A percentile compares a stretch with the other conserved stretches of the same genome.
These are phyloP conservation scores for Periconia digitata DNA, from an alignment of 2,329 filamentous ascomycete species.

Conservation along the genomic window DNA sequence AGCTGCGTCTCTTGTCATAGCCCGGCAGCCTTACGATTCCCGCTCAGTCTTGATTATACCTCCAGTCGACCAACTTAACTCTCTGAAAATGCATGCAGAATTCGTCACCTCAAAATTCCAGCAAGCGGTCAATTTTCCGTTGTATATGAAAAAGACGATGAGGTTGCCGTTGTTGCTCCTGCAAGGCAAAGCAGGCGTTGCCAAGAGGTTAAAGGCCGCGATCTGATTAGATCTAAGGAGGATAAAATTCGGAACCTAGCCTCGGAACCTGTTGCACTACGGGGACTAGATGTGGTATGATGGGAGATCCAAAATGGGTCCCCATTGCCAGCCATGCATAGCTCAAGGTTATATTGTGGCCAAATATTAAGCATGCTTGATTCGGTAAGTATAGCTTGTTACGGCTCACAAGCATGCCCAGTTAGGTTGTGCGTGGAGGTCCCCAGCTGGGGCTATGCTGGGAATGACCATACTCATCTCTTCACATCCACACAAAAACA, in stretches of 20 bases:
- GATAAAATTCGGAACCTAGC: slow-evolving; percentile 1
- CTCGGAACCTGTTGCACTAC: slow-evolving; percentile 1
- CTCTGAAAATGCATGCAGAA: neutral
- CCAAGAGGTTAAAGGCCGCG: slow-evolving; percentile 4
- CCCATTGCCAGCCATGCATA: slow-evolving; percentile 3
- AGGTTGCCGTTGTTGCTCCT: slow-evolving; percentile 2
- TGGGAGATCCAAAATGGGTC: slow-evolving; percentile 5
- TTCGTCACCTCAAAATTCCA: neutral
- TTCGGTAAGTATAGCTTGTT: slow-evolving; percentile 1
- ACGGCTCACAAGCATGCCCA: slow-evolving; percentile 5
- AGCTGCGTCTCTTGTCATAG: neutral
- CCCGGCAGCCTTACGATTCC: neutral
- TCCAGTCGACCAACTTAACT: neutral
- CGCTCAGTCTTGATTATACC: neutral
- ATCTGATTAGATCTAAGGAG: slow-evolving; percentile 8
- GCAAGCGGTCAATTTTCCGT: slow-evolving; percentile 1
- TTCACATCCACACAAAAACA: no score
- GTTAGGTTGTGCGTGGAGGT: neutral
- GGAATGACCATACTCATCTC: no score
- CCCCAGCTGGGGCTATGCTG: no score
- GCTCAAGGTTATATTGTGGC: slow-evolving; percentile 3
- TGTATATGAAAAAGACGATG: slow-evolving; percentile 7
- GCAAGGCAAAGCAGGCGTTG: slow-evolving; percentile 1
- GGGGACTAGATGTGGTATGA: slow-evolving; percentile 2
- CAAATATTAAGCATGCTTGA: slow-evolving; percentile 2